Conservation (phyloP, 441 rosid species). For the Populus hybrid region DNA sequence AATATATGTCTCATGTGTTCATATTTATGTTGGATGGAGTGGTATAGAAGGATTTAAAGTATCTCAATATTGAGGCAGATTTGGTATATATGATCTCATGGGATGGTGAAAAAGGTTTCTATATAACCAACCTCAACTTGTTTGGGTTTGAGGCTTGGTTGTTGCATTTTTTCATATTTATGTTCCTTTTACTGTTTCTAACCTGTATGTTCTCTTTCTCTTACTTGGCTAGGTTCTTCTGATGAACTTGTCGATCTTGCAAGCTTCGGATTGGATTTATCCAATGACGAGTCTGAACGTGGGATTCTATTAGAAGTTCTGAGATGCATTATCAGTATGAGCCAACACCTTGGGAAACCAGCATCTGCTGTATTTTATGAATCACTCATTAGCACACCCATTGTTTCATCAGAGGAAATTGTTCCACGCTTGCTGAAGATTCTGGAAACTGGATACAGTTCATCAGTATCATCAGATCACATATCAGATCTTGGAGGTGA, state of each 20-base stretch:
- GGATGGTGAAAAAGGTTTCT: not conserved
- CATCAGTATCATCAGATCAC: slow-evolving; percentile 41
- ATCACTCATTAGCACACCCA: slow-evolving; percentile 54
- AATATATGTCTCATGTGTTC: not conserved
- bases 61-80: not conserved
- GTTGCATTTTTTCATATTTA: not conserved
- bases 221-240: slow-evolving; percentile 44
- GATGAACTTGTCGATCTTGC: slow-evolving; percentile 47
- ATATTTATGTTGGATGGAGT: not conserved
- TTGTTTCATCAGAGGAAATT: slow-evolving; percentile 71
- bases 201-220: slow-evolving; percentile 18
- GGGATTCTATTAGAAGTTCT: slow-evolving; percentile 71
- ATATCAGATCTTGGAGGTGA: slow-evolving; percentile 57
- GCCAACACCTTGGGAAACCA: slow-evolving; percentile 82
- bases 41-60: not conserved
- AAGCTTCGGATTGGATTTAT: slow-evolving; percentile 45
- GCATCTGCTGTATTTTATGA: slow-evolving; percentile 84
- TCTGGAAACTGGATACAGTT: slow-evolving; percentile 74
- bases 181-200: slow-evolving; percentile 2
- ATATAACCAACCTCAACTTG: not conserved
- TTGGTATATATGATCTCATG: not conserved
- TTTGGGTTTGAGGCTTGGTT: not conserved
- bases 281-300: slow-evolving; percentile 44
- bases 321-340: slow-evolving; percentile 55
- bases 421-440: slow-evolving; percentile 73